Percentiles rank a stretch among this genome's conserved stretches.
phyloP scores from a whole-genome alignment of 352 stramenopile species.

The Phytophthora colocasiae region DNA sequence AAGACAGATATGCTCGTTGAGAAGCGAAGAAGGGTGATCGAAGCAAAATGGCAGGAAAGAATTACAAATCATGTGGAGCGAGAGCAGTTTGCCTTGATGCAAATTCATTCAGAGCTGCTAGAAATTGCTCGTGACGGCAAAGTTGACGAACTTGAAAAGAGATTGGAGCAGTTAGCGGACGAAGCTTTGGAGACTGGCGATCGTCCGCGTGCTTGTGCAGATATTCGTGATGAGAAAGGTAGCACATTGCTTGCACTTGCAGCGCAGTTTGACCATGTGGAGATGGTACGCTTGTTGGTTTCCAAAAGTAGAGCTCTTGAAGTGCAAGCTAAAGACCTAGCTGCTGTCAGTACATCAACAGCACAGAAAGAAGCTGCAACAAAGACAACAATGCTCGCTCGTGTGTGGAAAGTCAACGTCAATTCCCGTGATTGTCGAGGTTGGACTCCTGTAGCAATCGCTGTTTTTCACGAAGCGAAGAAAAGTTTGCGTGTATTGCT shows the following conservation, averaged over 20 bases:
- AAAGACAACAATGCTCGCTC: slow-evolving; percentile 47
- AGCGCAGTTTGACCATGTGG: slow-evolving; percentile 69
- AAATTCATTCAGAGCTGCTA: slow-evolving; percentile 84
- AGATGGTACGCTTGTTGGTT: slow-evolving; percentile 66
- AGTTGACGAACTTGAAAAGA: slow-evolving; percentile 53
- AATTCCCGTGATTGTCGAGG: slow-evolving; percentile 83
- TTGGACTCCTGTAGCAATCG: slow-evolving; percentile 87
- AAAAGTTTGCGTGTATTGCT: slow-evolving; percentile 72
- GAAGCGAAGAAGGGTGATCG: slow-evolving; percentile 67
- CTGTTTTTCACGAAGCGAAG: slow-evolving; percentile 90
- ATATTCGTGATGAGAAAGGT: slow-evolving; percentile 84
- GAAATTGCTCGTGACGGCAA: slow-evolving; percentile 56
- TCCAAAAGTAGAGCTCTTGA: slow-evolving; percentile 65
- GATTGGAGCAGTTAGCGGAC: slow-evolving; percentile 75
- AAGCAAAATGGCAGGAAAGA: slow-evolving; percentile 83
- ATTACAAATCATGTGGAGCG: slow-evolving; percentile 89
- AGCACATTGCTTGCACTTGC: slow-evolving; percentile 80
- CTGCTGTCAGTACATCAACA: slow-evolving; percentile 22
- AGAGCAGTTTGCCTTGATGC: slow-evolving; percentile 82
- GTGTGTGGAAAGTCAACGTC: slow-evolving; percentile 70
- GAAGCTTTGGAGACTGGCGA: slow-evolving; percentile 70
- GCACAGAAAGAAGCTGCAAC: slow-evolving; percentile 35
- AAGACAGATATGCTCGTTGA: slow-evolving; percentile 78
- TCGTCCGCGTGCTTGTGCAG: slow-evolving; percentile 65
- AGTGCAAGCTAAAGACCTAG: slow-evolving; percentile 34